A percentile compares a stretch with the other conserved stretches of the same genome.
Conservation (phyloP, 2,329 filamentous ascomycete genomes). For the Dactylellina drechsleri region DNA sequence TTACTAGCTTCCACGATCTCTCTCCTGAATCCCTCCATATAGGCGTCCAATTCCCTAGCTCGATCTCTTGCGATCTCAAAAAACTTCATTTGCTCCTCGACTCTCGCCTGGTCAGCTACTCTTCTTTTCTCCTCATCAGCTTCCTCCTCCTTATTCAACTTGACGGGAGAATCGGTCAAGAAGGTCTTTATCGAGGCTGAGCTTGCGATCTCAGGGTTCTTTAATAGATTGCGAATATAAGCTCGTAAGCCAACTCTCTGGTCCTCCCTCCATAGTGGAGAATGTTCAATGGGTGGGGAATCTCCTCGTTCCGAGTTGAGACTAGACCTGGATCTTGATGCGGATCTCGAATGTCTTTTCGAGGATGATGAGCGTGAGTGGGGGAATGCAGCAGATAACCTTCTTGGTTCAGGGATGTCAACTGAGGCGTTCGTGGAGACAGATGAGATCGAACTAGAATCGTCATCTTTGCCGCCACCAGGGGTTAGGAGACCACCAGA, state of each 20-base stretch:
- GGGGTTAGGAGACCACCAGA: constrained; percentile 70
- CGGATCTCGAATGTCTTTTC: constrained; percentile 54
- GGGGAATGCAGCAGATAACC: constrained; percentile 62
- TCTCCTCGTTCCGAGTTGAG: constrained; percentile 45
- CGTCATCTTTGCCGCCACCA: constrained; percentile 72
- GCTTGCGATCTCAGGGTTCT: constrained; percentile 83
- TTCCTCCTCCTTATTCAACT: constrained; percentile 81
- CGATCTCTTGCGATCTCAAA: constrained; percentile 93
- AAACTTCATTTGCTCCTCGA: constrained; percentile 92
- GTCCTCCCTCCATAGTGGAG: constrained; percentile 79
- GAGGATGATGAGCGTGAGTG: constrained; percentile 28
- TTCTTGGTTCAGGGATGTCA: constrained; percentile 28
- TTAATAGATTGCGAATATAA: constrained; percentile 84
- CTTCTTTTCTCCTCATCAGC: constrained; percentile 83
- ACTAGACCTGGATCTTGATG: constrained; percentile 56
- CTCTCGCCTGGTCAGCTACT: constrained; percentile 82
- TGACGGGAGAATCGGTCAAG: constrained; percentile 76
- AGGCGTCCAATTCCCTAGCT: constrained; percentile 91
- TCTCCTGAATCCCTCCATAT: constrained; percentile 85
- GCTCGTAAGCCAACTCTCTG: constrained; percentile 91
- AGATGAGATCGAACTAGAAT: constrained; percentile 70
- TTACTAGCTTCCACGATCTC: constrained; percentile 77
- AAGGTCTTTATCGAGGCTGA: constrained; percentile 88
- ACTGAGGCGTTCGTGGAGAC: constrained; percentile 79
- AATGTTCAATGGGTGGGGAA: constrained; percentile 32